Evolutionary conservation across 2,329 filamentous ascomycete genomes (phyloP).

Genomic region (Ophiosphaerella korrae): DNA sequence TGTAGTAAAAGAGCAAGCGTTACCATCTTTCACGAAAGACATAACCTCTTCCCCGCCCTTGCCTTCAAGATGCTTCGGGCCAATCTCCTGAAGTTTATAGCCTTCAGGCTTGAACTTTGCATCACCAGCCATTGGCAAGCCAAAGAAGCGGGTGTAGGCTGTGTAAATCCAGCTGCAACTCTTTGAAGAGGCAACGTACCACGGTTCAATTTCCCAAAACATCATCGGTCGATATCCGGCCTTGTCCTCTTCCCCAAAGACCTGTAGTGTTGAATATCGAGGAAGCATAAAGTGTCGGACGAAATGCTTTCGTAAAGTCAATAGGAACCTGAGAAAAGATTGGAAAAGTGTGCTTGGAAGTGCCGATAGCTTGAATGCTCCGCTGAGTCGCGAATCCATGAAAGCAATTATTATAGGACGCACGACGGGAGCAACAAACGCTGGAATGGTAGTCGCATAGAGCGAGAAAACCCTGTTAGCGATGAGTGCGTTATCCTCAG

Average conservation of each 20-base stretch:
- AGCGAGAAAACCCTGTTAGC: slow-evolving; percentile 10
- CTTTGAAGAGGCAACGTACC: slow-evolving; percentile 7
- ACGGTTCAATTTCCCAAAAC: slow-evolving; percentile 10
- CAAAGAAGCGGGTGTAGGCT: slow-evolving; percentile 4
- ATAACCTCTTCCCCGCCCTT: slow-evolving; percentile 10
- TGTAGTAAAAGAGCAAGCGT: slow-evolving; percentile 6
- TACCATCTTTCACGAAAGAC: slow-evolving; percentile 6
- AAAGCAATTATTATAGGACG: slow-evolving; percentile 7
- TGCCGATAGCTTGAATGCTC: slow-evolving; percentile 4
- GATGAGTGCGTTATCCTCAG: slow-evolving; percentile 10
- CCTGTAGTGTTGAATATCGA: slow-evolving; percentile 7
- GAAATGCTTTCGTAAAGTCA: slow-evolving; percentile 3
- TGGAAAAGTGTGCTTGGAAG: neutral
- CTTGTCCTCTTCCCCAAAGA: slow-evolving; percentile 8
- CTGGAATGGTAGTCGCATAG: slow-evolving; percentile 10
- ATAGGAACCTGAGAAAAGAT: neutral
- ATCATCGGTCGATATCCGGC: slow-evolving; percentile 4
- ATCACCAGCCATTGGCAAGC: slow-evolving; percentile 6
- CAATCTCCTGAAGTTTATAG: slow-evolving; percentile 10
- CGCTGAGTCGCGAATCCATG: slow-evolving; percentile 6
- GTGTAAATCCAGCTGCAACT: slow-evolving; percentile 2
- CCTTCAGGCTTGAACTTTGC: slow-evolving; percentile 8
- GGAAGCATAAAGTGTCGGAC: slow-evolving; percentile 5
- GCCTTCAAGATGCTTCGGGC: slow-evolving; percentile 9
- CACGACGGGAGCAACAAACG: slow-evolving; percentile 9